Evolutionary conservation across 1,284 basidiomycete species (phyloP), one percentile per base, ranked within the genome.

Genomic region (Vanrija sp.): DNA sequence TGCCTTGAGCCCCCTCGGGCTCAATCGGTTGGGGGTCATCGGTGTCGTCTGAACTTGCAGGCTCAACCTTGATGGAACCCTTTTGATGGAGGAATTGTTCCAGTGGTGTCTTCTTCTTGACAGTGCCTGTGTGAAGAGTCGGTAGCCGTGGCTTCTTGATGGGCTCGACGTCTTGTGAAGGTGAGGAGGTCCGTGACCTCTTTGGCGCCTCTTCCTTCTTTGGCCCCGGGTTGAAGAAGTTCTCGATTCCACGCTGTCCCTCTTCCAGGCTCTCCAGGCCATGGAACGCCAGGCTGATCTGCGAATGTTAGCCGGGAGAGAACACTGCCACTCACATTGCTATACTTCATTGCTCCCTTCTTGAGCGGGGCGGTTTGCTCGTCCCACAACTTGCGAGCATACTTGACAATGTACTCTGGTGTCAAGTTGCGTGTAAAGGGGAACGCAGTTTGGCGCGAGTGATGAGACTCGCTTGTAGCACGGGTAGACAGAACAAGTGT

Each of bases 211-310:
- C 66, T 34, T 51, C 19, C 3, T 29, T 26, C 45, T 44, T 49
- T 6, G 43, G 18, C 6, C 39, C 47, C 10, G 56, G n/a, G 45
- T 29, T 54, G 49, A 98, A 85, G 77, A 97, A 98, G 0, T 85
- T 84, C 68, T 93, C 88, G 49, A 98, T 95, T 21, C 83, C 87
- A 60, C 83, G 83, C 72, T 97, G 93, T 1, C 93, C 93, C 2
- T 79, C 77, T 71, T 95, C 92, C 40, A 86, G 79, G 16, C 81
- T 79, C 60, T 89, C 91, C 38, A 98, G 83, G 0, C 91, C 91
- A 8, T 86, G 83, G 67, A 98, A 96, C 1, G 85, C 83, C 26
- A 98, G 79, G 16, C 83, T 81, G 5, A 98, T 72, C 71, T 78
- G 58, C 8, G 9, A 14, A 15, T 23, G 38, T 54, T 34, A 18